Conservation (phyloP, 805 yeast genomes). For the Candida bentonensis region DNA sequence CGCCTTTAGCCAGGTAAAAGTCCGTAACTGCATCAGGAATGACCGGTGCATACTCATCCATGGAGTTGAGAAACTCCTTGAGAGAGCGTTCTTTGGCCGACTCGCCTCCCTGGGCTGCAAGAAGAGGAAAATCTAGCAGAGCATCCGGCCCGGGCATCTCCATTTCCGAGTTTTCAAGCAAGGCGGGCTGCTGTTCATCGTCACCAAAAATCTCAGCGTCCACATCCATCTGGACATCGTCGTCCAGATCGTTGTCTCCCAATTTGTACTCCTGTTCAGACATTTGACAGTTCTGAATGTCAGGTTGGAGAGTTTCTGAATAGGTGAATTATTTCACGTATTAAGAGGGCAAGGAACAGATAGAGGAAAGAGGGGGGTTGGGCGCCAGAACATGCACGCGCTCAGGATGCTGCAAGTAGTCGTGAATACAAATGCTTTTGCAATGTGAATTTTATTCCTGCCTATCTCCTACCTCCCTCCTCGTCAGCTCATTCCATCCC, state of each 20-base stretch:
- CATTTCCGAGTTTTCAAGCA: background rate
- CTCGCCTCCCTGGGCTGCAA: constrained; percentile 13
- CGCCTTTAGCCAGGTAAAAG: constrained; percentile 74
- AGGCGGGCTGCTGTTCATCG: background rate
- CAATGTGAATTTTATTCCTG: too few relatives aligned
- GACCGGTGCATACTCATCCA: constrained; percentile 91
- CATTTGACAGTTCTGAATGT: background rate
- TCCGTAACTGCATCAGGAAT: constrained; percentile 96
- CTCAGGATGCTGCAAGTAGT: too few relatives aligned
- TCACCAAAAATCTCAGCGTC: background rate
- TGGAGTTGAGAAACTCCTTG: constrained; percentile 68
- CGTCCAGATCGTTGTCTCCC: background rate
- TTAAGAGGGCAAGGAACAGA: too few relatives aligned
- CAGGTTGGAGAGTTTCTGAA: too few relatives aligned
- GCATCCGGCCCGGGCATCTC: background rate
- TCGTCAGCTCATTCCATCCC: too few relatives aligned
- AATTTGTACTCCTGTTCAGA: background rate
- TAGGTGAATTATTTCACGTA: too few relatives aligned
- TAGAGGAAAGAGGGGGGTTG: too few relatives aligned
- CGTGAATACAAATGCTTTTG: too few relatives aligned
- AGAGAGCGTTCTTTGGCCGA: constrained; percentile 63
- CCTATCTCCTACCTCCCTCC: too few relatives aligned
- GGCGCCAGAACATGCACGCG: too few relatives aligned
- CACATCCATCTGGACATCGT: background rate
- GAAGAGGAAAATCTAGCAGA: background rate